These are phyloP conservation scores for Chaetothyriales sp. DNA, from an alignment of 2,329 filamentous ascomycete species.

Conservation along the genomic window DNA sequence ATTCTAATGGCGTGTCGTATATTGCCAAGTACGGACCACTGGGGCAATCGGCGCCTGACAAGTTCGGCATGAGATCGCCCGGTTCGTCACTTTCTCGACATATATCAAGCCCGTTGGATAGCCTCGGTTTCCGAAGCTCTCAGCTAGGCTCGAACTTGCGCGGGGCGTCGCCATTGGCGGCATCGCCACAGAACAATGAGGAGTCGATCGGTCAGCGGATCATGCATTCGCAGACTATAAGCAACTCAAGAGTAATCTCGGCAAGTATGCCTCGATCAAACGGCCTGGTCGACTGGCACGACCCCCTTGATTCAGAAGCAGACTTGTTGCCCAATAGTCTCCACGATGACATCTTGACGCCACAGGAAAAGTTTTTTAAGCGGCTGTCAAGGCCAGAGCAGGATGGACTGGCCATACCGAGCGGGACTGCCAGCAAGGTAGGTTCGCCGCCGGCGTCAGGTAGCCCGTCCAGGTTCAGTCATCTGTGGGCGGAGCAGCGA, in stretches of 20 bases:
- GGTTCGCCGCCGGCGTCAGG: constrained; percentile 40
- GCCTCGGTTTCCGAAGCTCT: constrained; percentile 46
- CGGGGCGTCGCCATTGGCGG: constrained; percentile 36
- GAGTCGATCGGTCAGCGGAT: constrained; percentile 49
- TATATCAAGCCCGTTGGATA: constrained; percentile 49
- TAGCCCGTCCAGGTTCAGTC: constrained; percentile 48
- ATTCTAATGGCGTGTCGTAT: constrained; percentile 87
- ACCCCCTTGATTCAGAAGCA: constrained; percentile 67
- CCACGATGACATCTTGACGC: constrained; percentile 48
- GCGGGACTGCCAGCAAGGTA: constrained; percentile 34
- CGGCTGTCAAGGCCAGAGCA: constrained; percentile 44
- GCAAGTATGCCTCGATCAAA: constrained; percentile 42
- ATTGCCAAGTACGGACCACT: constrained; percentile 80
- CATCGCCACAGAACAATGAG: constrained; percentile 48
- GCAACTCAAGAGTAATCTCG: constrained; percentile 40
- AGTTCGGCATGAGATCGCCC: constrained; percentile 53
- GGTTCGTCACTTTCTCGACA: constrained; percentile 27
- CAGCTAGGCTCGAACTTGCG: constrained; percentile 58
- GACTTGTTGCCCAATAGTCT: constrained; percentile 65
- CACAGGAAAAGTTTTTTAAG: constrained; percentile 45
- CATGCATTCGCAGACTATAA: constrained; percentile 48
- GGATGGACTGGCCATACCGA: constrained; percentile 38
- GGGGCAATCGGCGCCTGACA: constrained; percentile 80
- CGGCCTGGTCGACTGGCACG: constrained; percentile 43
- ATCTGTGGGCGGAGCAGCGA: constrained; percentile 39